Evolutionary conservation across 768 basidiomycete genomes (phyloP), one percentile per base, ranked within the genome.

Genomic region (Imleria badia): DNA sequence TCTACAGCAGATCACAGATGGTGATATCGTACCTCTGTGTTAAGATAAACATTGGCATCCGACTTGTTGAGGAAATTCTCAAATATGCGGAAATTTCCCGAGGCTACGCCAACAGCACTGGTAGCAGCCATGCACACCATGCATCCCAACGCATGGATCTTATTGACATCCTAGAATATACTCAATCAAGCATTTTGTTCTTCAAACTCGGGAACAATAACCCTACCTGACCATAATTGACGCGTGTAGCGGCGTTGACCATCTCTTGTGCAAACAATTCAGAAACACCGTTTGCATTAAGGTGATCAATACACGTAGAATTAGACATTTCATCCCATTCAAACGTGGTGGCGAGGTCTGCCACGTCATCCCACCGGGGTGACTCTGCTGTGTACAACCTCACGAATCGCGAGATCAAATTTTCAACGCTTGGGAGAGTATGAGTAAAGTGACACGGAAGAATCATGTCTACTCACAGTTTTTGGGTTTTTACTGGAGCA

Each of bases 81-180:
- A 62, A 98, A 98, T 34, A 98, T 79, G 62, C 82, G 82, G 70
- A 80, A 88, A 70, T 97, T 96, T 6, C 96, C 96, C 8, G 90
- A 87, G 55, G 77, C 69, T 42, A 96, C 81, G 13, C 79, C 77
- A 4, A 75, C 72, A 1, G 91, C 91, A 14, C 85, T 85, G 0
- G 65, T 70, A 3, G 93, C 79, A 4, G 91, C 90, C 74, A 98
- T 78, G 9, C 85, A 86, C 47, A 78, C 78, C 13, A 82, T 69
- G 7, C 87, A 91, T 51, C 82, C 91, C 29, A 98, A 72, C 0
- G 83, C 91, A 65, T 96, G 91, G 2, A 98, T 86, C 22, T 74
- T 61, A 60, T 82, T 78, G 13, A 83, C 78, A 63, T 93, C 83
- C 81, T 91, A 63, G 31, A 53, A 48, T 11, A 26, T 46, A 39